Conservation (phyloP, 768 basidiomycete genomes). For the Brasilioporus rufonigricans region DNA sequence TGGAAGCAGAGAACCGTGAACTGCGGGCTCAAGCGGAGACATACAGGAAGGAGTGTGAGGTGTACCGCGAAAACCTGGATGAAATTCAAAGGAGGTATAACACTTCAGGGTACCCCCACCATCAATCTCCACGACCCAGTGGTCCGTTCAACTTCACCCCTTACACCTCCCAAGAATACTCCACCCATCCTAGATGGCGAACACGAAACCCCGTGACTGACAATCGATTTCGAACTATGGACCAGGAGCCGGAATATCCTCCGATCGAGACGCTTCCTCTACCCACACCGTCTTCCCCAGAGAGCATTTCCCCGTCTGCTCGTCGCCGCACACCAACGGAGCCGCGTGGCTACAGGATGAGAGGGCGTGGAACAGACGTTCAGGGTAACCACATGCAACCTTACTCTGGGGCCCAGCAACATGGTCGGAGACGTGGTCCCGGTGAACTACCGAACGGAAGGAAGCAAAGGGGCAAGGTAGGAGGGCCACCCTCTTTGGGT, state of each 20-base stretch:
- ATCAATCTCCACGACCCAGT: neutral
- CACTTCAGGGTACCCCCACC: neutral
- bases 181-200: constrained; percentile 21
- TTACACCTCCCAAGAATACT: neutral
- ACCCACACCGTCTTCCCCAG: constrained; percentile 7
- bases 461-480: neutral
- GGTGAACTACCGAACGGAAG: constrained; percentile 2
- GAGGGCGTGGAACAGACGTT: neutral
- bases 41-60: constrained; percentile 6
- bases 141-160: neutral
- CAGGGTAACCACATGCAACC: neutral
- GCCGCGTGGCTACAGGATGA: constrained; percentile 7
- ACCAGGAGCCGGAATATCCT: constrained; percentile 9
- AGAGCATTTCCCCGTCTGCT: neutral
- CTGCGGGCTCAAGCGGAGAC: constrained; percentile 9
- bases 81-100: constrained; percentile 14
- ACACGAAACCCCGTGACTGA: neutral
- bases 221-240: neutral
- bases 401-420: neutral
- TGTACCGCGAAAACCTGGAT: constrained; percentile 4
- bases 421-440: constrained; percentile 4
- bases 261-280: constrained; percentile 18
- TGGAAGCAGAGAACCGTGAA: constrained; percentile 16
- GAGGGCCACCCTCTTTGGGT: neutral
- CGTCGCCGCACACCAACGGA: constrained; percentile 10